Evolutionary conservation across 148 eudicot genomes (phyloP), one percentile per base, ranked within the genome.

Genomic region (Suaeda aralocaspica): DNA sequence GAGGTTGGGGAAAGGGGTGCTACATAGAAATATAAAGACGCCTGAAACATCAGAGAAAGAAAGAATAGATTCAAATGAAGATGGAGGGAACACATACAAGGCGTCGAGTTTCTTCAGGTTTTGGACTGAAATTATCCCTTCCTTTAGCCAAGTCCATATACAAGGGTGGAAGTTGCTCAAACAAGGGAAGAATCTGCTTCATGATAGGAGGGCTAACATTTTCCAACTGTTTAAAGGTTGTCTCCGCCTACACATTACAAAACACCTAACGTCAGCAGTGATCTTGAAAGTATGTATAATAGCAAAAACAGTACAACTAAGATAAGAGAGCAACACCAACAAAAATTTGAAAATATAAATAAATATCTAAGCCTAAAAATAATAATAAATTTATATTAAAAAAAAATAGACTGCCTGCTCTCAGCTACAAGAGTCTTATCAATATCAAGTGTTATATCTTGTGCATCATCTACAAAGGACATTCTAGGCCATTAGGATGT

Each of bases 61-160:
- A 24, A 12, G 66, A 62, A 59, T 19, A 26, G 57, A 67, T 72
- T 0, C 25, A 60, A 25, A 73, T 26, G 25, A 58, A 57, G 31
- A 63, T 19, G 44, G 71, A 39, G 60, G 76, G 34, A 69, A 48
- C 13, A 74, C 85, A 70, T 86, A 93, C 97, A 82, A 93, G 82
- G 71, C 96, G 81, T 66, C 80, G 84, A 64, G 96, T 93, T 82
- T 93, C 97, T 89, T 93, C 98, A 68, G 98, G 98, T 74, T 74
- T 85, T 25, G 98, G 98, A 75, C 79, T 82, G 59, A 91, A 93
- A 64, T 85, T 83, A 64, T 93, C 97, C 78, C 91, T 83, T 77
- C 98, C 98, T 42, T 93, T 87, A 48, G 80, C 86, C 85, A 93
- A 91, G 72, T 93, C 98, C 92, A 83, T 87, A 77, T 93, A 93